Evolutionary conservation across 768 basidiomycete genomes (phyloP), one percentile per base, ranked within the genome.

Genomic region (Mycena leptocephala): DNA sequence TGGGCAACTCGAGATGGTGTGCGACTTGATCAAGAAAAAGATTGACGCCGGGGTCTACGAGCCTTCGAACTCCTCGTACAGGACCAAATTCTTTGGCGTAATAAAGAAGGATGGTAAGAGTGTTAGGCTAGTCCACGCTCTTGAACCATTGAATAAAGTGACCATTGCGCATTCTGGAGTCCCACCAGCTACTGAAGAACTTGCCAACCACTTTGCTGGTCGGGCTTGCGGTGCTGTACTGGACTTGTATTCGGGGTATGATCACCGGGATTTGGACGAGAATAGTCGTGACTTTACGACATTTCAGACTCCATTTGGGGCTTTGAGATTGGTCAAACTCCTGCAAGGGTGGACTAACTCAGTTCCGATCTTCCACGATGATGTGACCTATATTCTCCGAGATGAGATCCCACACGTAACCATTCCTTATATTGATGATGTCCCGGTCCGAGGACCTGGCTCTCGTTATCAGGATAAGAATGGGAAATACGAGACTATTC

Each of bases 281-380:
- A 71, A 76, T 2, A 84, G 76, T 0, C 58, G 77, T 2, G 81
- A 84, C 41, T 67, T 83, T 11, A 85, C 83, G 0, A 82, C 79
- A 0, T 86, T 85, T 62, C 76, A 80, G 58, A 80, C 76, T 0
- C 82, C 80, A 1, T 58, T 80, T 18, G 79, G 82, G 0, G 62
- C 78, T 0, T 37, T 79, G 1, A 69, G 77, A 0, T 75, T 84
- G 0, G 77, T 74, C 0, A 73, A 76, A 1, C 65, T 85, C 0
- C 82, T 81, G 0, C 83, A 83, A 81, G 85, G 84, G 0, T 81
- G 80, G 69, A 83, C 84, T 2, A 84, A 46, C 82, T 86, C 6
- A 80, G 74, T 2, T 18, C 39, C 39, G 2, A 41, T 41, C 39
- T 41, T 41, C 39, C 39, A 41, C 39, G 39, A 41, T 18, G 80